These are phyloP conservation scores for Coemansia aciculifera DNA, from an alignment of 192 early-diverging fungal species.

Conservation along the genomic window DNA sequence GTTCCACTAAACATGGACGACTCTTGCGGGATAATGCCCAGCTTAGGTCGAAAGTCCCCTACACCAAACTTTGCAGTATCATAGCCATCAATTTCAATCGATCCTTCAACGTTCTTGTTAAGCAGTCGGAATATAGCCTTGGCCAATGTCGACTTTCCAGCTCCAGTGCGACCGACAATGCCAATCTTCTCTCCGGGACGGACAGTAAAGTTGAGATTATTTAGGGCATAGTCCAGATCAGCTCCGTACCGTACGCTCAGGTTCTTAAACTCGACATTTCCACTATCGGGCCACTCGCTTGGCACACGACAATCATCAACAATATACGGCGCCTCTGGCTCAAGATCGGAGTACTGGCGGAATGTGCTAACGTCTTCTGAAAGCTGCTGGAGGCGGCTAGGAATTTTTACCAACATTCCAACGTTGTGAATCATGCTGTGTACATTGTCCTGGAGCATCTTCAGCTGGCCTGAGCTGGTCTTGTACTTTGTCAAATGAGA, in stretches of 20 bases:
- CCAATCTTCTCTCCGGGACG: constrained; percentile 63
- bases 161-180: constrained; percentile 76
- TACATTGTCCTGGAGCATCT: background rate
- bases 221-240: constrained; percentile 55
- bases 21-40: constrained; percentile 70
- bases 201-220: constrained; percentile 60
- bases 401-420: background rate
- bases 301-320: constrained; percentile 33
- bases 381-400: background rate
- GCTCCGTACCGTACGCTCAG: constrained; percentile 63
- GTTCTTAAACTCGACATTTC: constrained; percentile 60
- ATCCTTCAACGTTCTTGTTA: constrained; percentile 53
- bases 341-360: constrained; percentile 33
- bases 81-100: constrained; percentile 69
- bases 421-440: background rate
- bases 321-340: constrained; percentile 35
- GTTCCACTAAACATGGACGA: constrained; percentile 64
- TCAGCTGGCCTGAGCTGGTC: background rate
- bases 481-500: background rate
- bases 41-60: constrained; percentile 37
- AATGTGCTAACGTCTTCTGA: background rate
- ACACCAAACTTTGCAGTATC: constrained; percentile 65
- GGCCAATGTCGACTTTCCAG: constrained; percentile 66
- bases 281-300: constrained; percentile 61
- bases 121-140: constrained; percentile 66